Conservation (phyloP, 2,329 filamentous ascomycete species). For the Coleophoma cylindrospora region DNA sequence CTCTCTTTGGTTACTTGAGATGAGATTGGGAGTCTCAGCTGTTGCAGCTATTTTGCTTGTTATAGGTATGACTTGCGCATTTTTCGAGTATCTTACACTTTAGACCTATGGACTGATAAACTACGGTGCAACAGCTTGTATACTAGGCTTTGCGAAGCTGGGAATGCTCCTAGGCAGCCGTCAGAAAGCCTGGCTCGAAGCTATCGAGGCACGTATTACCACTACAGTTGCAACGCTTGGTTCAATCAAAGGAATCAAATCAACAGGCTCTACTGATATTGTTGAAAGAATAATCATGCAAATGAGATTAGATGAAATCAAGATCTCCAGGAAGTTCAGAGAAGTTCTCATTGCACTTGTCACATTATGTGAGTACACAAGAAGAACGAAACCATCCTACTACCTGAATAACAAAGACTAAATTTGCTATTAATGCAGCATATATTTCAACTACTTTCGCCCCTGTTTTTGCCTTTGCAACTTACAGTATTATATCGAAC, state of each 20-base stretch:
- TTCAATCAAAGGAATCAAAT: slow-evolving; percentile 5
- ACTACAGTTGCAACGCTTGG: slow-evolving; percentile 2
- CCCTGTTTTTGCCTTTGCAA: neutral
- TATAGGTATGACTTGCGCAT: neutral
- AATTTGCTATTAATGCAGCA: neutral
- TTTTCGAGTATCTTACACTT: neutral
- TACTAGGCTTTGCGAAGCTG: slow-evolving; percentile 1
- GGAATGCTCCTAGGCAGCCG: neutral
- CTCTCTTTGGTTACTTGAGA: slow-evolving; percentile 27
- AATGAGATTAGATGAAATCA: slow-evolving; percentile 29
- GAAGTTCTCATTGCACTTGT: slow-evolving; percentile 31
- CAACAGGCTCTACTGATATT: slow-evolving; percentile 2
- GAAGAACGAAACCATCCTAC: neutral
- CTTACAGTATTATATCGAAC: slow-evolving; percentile 5
- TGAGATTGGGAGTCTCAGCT: neutral
- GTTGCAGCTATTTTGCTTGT: neutral
- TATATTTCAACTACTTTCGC: neutral
- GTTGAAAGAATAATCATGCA: neutral
- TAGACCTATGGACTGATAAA: neutral
- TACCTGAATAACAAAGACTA: neutral
- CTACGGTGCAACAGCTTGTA: neutral
- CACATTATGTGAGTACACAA: neutral
- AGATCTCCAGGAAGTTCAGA: slow-evolving; percentile 21
- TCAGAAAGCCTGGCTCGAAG: slow-evolving; percentile 5
- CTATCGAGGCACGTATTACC: slow-evolving; percentile 5